phyloP scores from a whole-genome alignment of 495 filamentous ascomycete genomes.

The Neurospora tetraspora region DNA sequence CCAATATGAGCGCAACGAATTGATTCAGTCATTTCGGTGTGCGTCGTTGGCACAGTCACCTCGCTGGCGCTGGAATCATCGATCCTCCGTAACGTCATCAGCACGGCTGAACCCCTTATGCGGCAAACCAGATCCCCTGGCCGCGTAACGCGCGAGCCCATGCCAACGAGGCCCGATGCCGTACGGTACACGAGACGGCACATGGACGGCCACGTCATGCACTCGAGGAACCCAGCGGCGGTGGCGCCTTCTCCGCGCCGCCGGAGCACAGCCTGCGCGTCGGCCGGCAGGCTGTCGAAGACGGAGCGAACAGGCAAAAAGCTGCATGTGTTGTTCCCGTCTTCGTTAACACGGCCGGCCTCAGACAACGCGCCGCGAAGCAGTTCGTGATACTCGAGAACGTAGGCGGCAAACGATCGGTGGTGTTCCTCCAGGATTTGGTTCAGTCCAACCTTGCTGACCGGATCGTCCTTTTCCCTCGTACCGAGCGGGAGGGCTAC shows the following conservation, averaged over 20 bases:
- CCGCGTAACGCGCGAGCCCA: conserved; percentile 9
- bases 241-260: conserved; percentile 6
- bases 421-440: conserved; percentile 6
- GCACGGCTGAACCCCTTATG: conserved; percentile 1
- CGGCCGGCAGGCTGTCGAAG: conserved; percentile 5
- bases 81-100: conserved; percentile 8
- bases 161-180: conserved; percentile 4
- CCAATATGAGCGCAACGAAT: conserved; percentile 6
- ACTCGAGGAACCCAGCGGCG: conserved; percentile 8
- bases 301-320: conserved; percentile 2
- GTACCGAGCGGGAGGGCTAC: conserved; percentile 7
- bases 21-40: background rate
- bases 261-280: conserved; percentile 3
- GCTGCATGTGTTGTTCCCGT: background rate
- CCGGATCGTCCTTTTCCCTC: conserved; percentile 1
- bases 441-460: conserved; percentile 1
- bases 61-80: background rate
- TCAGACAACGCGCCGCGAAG: background rate
- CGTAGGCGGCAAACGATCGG: conserved; percentile 10
- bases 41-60: background rate
- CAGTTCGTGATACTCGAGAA: conserved; percentile 9
- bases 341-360: background rate
- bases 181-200: conserved; percentile 13
- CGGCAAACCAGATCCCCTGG: conserved; percentile 12
- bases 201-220: conserved; percentile 15